Percentiles rank a stretch among this genome's conserved stretches.
These are phyloP conservation scores for Paracorniculantispora psalliotae DNA, from an alignment of 2,329 filamentous ascomycete genomes.

Conservation along the genomic window DNA sequence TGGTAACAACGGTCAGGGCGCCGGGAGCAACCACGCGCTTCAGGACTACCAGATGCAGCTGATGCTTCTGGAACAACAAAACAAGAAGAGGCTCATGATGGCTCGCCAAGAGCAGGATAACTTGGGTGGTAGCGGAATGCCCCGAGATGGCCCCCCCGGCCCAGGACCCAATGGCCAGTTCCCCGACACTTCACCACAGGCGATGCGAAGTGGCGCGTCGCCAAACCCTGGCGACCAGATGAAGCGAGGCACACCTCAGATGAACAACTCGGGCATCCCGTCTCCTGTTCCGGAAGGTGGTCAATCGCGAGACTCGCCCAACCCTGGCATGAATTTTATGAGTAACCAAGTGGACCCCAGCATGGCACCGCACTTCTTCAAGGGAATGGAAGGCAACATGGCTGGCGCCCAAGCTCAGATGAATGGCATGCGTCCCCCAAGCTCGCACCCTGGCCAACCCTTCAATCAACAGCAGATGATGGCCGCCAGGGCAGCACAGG, in stretches of 20 bases:
- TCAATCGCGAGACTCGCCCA: conserved; percentile 62
- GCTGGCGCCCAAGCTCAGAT: conserved; percentile 46
- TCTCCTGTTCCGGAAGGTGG: conserved; percentile 66
- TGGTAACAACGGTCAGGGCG: conserved; percentile 39
- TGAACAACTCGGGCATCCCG: conserved; percentile 63
- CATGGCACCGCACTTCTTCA: conserved; percentile 57
- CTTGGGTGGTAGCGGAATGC: conserved; percentile 38
- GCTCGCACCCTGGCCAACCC: conserved; percentile 57
- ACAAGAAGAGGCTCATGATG: conserved; percentile 82
- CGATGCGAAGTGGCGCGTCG: conserved; percentile 63
- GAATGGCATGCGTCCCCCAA: conserved; percentile 65
- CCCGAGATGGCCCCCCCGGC: conserved; percentile 47
- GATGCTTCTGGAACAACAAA: conserved; percentile 82
- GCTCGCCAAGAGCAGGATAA: conserved; percentile 73
- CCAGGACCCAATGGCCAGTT: conserved; percentile 60
- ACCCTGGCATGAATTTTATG: conserved; percentile 58
- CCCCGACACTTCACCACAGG: conserved; percentile 66
- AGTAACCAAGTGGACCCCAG: conserved; percentile 57
- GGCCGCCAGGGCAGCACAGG: conserved; percentile 38
- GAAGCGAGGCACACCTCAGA: conserved; percentile 71
- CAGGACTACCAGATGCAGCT: conserved; percentile 89
- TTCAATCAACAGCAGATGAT: conserved; percentile 59
- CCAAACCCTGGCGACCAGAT: conserved; percentile 75
- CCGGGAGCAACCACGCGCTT: conserved; percentile 67
- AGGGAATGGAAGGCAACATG: conserved; percentile 52